Evolutionary conservation across 2,329 filamentous ascomycete genomes (phyloP).

Genomic region (Zymoseptoria passerinii): DNA sequence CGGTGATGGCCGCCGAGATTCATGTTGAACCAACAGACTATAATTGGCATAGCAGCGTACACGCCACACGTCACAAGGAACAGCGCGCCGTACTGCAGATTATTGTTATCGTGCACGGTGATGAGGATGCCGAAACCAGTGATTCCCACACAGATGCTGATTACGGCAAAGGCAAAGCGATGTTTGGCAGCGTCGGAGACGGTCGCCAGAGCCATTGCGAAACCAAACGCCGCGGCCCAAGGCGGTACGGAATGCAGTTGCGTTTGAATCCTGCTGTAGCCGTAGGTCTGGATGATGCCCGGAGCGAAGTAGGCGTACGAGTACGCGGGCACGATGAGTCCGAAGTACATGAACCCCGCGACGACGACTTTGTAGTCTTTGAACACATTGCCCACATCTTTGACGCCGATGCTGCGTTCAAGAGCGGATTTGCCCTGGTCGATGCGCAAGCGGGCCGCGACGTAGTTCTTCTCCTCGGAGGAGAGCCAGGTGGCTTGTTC

Average conservation of each 20-base stretch:
- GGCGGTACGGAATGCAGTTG: slow-evolving; percentile 49
- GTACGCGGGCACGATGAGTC: slow-evolving; percentile 37
- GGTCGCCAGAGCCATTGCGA: slow-evolving; percentile 66
- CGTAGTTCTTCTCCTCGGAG: slow-evolving; percentile 39
- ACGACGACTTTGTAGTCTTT: slow-evolving; percentile 43
- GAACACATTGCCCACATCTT: slow-evolving; percentile 40
- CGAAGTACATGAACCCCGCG: slow-evolving; percentile 46
- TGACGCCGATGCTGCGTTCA: slow-evolving; percentile 36
- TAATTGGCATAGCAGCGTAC: slow-evolving; percentile 82
- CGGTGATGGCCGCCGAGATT: slow-evolving; percentile 46
- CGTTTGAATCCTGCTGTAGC: slow-evolving; percentile 46
- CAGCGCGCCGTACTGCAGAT: slow-evolving; percentile 67
- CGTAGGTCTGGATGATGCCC: slow-evolving; percentile 41
- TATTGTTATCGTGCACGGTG: slow-evolving; percentile 56
- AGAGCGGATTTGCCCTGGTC: slow-evolving; percentile 42
- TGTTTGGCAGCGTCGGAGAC: slow-evolving; percentile 64
- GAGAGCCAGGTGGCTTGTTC: slow-evolving; percentile 43
- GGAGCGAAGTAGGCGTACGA: slow-evolving; percentile 28
- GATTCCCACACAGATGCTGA: slow-evolving; percentile 61
- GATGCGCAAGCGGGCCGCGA: slow-evolving; percentile 38
- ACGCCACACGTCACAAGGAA: slow-evolving; percentile 64
- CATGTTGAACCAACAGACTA: slow-evolving; percentile 48
- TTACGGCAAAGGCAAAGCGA: slow-evolving; percentile 64
- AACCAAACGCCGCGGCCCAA: slow-evolving; percentile 66
- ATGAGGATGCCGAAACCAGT: slow-evolving; percentile 69